phyloP scores from a whole-genome alignment of 176 grass and related monocot genomes.

The Avena sativa region DNA sequence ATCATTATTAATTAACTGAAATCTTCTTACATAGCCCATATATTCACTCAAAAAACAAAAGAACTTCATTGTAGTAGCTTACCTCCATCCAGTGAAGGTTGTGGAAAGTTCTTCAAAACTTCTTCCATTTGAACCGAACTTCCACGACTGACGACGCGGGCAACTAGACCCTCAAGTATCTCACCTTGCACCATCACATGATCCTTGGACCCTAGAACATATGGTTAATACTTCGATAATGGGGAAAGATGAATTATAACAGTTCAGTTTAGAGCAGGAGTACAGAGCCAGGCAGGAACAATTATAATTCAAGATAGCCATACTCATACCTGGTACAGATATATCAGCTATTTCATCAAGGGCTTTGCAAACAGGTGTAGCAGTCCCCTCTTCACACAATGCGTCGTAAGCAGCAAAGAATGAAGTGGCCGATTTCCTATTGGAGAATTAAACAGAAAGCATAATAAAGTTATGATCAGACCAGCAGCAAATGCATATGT shows the following conservation, averaged over 20 bases:
- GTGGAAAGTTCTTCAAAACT: conserved; percentile 76
- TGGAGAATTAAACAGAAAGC: conserved; percentile 37
- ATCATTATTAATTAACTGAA: not conserved
- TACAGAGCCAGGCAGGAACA: not conserved
- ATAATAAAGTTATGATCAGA: not conserved
- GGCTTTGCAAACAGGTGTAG: conserved; percentile 88
- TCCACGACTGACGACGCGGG: conserved; percentile 75
- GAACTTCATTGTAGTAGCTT: conserved; percentile 31
- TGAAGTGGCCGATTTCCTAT: conserved; percentile 88
- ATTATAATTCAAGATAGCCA: conserved; percentile 7
- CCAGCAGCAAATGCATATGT: conserved; percentile 7
- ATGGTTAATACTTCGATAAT: conserved; percentile 3
- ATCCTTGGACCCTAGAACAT: conserved; percentile 81
- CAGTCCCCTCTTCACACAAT: conserved; percentile 95
- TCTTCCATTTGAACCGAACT: conserved; percentile 85
- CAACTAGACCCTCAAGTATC: conserved; percentile 97
- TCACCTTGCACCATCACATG: conserved; percentile 92
- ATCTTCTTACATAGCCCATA: conserved; percentile 13
- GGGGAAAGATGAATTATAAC: not conserved
- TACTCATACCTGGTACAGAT: conserved; percentile 71
- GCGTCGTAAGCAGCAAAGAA: conserved; percentile 97
- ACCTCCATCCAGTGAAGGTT: conserved; percentile 57
- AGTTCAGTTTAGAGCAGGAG: not conserved
- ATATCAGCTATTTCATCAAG: conserved; percentile 97
- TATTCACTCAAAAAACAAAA: conserved; percentile 17